Base-by-base conservation (phyloP, 23 red algal genomes). In the Gracilariopsis chorda region DNA sequence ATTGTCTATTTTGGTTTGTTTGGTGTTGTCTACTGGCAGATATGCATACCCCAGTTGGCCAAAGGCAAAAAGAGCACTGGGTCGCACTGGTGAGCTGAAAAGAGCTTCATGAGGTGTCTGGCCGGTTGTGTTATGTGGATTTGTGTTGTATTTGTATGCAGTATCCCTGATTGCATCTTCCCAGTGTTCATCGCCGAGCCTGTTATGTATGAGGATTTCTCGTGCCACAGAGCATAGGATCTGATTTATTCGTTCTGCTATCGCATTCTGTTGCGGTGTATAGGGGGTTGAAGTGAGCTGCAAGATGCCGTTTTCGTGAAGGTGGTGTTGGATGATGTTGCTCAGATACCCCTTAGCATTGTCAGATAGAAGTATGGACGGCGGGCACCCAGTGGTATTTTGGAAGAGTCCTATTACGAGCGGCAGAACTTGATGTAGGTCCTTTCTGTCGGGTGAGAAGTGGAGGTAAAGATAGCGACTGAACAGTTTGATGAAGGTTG, bases 101-200 rank as follows among this genome's bases (percentile, higher is more conserved):
- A 56, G 44, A 32, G 17, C 28, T 2, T 44, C 35, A 42, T 47
- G 10, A 7, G 82, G 59, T 70, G 59, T 7, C 53, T 73, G 21
- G 16, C 43, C 37, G 16, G 82, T 87, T 10, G 62, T 11, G 2
- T 3, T n/a, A 23, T 76, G 35, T 29, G 36, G 4, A 10, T 23
- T 76, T 10, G 45, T 2, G 19, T 76, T 76, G 70, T 76, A 76
- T 76, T 76, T 76, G 70, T 9, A 76, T 2, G 35, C 70, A 13
- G 29, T 36, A 23, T 76, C 70, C 2, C 17, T 3, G 12, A 76
- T 34, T 8, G 70, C 70, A 19, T 76, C 40, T 2, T 76, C 70
- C 70, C 70, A 76, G 3, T 48, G 46, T 11, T 46, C 46, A 29
- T 76, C 39, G 39, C 2, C 24, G 3, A 76, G 17, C 6, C 45